These are phyloP conservation scores for Mucor indicus DNA, from an alignment of 371 early-diverging fungal species.

Conservation along the genomic window DNA sequence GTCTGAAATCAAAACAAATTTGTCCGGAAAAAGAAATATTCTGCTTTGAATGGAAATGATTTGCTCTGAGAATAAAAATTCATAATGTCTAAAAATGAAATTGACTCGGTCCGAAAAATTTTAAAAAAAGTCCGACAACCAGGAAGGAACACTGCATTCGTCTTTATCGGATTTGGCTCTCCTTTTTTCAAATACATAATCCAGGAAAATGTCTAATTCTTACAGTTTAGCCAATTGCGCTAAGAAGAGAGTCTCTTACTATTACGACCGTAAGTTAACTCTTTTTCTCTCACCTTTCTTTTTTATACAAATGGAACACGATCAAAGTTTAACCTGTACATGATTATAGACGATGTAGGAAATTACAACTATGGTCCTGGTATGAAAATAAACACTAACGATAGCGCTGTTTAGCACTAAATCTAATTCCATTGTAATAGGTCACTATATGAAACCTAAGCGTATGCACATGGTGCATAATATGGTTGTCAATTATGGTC, in stretches of 20 bases:
- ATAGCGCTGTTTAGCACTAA: background rate
- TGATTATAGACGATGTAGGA: slow-evolving; percentile 72
- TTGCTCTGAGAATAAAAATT: too few relatives aligned
- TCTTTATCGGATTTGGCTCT: too few relatives aligned
- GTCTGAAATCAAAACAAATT: too few relatives aligned
- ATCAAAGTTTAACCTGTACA: too few relatives aligned
- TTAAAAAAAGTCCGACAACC: too few relatives aligned
- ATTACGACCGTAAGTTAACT: slow-evolving; percentile 63
- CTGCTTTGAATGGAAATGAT: too few relatives aligned
- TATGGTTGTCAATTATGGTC: slow-evolving; percentile 92
- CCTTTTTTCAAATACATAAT: too few relatives aligned
- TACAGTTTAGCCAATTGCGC: slow-evolving; percentile 48
- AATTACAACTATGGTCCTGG: slow-evolving; percentile 88
- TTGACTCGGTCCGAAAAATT: too few relatives aligned
- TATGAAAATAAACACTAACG: slow-evolving; percentile 13
- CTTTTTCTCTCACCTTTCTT: background rate
- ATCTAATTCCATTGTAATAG: slow-evolving; percentile 12
- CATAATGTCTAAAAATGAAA: too few relatives aligned
- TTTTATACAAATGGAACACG: too few relatives aligned
- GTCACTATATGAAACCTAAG: slow-evolving; percentile 99
- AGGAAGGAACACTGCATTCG: too few relatives aligned
- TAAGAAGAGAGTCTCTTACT: slow-evolving; percentile 74
- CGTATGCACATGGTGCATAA: slow-evolving; percentile 98
- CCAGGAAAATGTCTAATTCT: slow-evolving; percentile 46
- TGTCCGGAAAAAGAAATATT: too few relatives aligned